These are phyloP conservation scores for Neurospora sp. DNA, from an alignment of 495 filamentous ascomycete genomes.

Conservation along the genomic window DNA sequence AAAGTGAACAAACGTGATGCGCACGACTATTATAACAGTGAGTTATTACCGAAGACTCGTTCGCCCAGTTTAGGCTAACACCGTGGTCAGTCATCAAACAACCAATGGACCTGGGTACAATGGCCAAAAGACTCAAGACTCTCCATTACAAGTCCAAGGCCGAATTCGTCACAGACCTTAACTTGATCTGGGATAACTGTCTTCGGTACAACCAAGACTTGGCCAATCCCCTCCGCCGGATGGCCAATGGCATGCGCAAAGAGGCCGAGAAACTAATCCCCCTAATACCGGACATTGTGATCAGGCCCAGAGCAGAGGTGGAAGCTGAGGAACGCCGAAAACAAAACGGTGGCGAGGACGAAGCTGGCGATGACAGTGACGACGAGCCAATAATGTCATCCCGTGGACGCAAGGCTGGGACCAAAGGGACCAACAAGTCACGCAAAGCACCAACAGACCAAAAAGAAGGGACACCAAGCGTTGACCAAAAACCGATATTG, in stretches of 20 bases:
- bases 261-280: conserved; percentile 93
- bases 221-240: conserved; percentile 77
- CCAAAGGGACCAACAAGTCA: conserved; percentile 62
- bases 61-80: conserved; percentile 14
- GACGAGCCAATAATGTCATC: conserved; percentile 99
- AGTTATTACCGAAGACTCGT: conserved; percentile 4
- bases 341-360: conserved; percentile 67
- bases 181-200: conserved; percentile 94
- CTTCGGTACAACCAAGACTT: conserved; percentile 89
- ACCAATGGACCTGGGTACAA: conserved; percentile 94
- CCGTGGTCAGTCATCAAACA: conserved; percentile 70
- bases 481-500: conserved; percentile 49
- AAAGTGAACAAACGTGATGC: conserved; percentile 93
- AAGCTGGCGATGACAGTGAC: conserved; percentile 80
- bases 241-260: conserved; percentile 92
- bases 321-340: conserved; percentile 89
- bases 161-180: conserved; percentile 87
- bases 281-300: conserved; percentile 84
- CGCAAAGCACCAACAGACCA: conserved; percentile 67
- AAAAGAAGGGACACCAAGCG: conserved; percentile 68
- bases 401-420: conserved; percentile 79
- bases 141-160: conserved; percentile 85
- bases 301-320: conserved; percentile 84
- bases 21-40: conserved; percentile 86
- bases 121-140: conserved; percentile 94